Conservation (phyloP, 2,329 filamentous ascomycete species). For the Epichloe coenophiala region DNA sequence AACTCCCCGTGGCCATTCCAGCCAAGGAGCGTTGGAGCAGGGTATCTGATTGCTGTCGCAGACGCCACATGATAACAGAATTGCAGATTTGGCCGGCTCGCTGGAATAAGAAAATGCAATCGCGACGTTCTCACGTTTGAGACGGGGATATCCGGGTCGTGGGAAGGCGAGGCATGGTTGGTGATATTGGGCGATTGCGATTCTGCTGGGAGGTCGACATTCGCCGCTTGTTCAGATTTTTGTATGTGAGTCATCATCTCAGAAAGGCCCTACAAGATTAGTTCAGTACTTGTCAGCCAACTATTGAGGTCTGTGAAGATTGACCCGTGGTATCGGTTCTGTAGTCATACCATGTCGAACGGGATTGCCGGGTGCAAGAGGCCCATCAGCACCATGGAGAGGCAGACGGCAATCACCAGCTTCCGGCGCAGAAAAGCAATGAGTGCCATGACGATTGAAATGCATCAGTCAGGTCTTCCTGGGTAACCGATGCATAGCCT, state of each 20-base stretch:
- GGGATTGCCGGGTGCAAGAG: neutral
- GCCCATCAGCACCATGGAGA: neutral
- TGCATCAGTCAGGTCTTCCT: neutral
- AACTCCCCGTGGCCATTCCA: constrained; percentile 24
- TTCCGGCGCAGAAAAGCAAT: neutral
- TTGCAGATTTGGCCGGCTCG: constrained; percentile 21
- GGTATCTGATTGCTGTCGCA: constrained; percentile 23
- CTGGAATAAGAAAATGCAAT: constrained; percentile 26
- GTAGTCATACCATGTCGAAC: constrained; percentile 1
- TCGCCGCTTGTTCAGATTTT: neutral
- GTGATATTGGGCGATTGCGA: neutral
- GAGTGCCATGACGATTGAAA: neutral
- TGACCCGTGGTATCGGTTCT: neutral
- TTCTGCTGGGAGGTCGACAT: neutral
- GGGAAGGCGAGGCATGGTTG: neutral
- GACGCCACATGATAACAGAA: constrained; percentile 27
- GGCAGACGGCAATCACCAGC: constrained; percentile 1
- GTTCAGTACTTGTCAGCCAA: neutral
- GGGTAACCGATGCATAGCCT: neutral
- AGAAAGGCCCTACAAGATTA: neutral
- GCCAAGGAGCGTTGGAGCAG: constrained; percentile 24
- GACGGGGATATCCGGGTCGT: neutral
- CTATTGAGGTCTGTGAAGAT: neutral
- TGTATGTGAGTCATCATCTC: neutral
- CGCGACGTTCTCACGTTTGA: constrained; percentile 12